Conservation (phyloP, 129 eudicot species). For the Flaveria trinervia region DNA sequence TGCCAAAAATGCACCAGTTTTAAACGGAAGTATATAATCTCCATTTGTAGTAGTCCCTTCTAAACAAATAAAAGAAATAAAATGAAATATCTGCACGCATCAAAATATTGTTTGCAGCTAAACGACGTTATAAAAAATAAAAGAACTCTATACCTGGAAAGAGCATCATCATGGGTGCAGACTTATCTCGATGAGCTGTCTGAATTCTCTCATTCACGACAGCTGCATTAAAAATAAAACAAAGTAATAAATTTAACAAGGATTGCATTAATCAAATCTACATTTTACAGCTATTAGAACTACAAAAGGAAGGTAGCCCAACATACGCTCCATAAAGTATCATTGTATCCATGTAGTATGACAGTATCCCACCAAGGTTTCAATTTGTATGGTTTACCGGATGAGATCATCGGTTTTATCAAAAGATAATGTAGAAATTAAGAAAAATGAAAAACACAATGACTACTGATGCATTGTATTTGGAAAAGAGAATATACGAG, state of each 20-base stretch:
- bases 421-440: background rate
- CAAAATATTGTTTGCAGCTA: background rate
- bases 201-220: slow-evolving; percentile 79
- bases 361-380: background rate
- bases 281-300: background rate
- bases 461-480: background rate
- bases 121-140: background rate
- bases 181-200: slow-evolving; percentile 68
- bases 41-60: slow-evolving; percentile 99
- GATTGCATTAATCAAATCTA: background rate
- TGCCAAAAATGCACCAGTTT: slow-evolving; percentile 88
- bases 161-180: slow-evolving; percentile 92
- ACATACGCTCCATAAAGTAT: background rate
- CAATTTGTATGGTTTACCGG: background rate
- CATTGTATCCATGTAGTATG: background rate
- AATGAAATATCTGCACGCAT: slow-evolving; percentile 1
- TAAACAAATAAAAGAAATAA: slow-evolving; percentile 33
- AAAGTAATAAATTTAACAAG: slow-evolving; percentile 14
- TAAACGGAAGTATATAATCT: slow-evolving; percentile 83
- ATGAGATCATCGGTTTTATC: background rate
- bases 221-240: slow-evolving; percentile 55
- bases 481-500: background rate
- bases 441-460: background rate
- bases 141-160: slow-evolving; percentile 68
- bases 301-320: slow-evolving; percentile 1